Evolutionary conservation across 176 grass and related monocot genomes (phyloP).

Genomic region (Oryza brachyantha): DNA sequence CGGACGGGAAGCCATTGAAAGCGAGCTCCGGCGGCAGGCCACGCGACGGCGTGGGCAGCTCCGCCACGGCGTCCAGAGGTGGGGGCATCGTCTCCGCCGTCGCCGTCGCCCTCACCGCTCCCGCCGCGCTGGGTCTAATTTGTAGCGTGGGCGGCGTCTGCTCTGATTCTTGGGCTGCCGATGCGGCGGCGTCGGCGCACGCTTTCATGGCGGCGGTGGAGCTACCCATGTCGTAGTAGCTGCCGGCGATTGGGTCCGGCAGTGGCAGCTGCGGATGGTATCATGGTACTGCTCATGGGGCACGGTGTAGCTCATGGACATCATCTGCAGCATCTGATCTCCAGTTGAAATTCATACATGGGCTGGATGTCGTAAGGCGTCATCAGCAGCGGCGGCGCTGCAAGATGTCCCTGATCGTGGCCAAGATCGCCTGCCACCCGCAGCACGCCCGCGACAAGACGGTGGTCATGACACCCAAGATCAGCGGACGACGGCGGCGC

Average conservation of each 20-base stretch:
- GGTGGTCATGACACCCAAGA: not conserved
- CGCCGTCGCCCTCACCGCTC: too few relatives aligned
- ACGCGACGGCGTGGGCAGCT: not conserved
- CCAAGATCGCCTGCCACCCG: not conserved
- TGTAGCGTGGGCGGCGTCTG: too few relatives aligned
- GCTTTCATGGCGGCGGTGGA: not conserved
- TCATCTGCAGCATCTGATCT: not conserved
- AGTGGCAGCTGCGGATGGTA: too few relatives aligned
- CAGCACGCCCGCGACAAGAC: too few relatives aligned
- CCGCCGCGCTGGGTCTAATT: not conserved
- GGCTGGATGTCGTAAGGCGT: not conserved
- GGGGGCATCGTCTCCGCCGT: too few relatives aligned
- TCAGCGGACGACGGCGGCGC: not conserved
- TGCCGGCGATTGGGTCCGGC: not conserved
- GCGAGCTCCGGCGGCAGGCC: not conserved
- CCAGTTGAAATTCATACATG: not conserved
- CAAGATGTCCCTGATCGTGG: not conserved
- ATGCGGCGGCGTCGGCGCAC: not conserved
- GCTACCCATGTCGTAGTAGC: not conserved
- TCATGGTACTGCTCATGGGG: too few relatives aligned
- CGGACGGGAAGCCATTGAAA: not conserved
- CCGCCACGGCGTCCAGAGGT: too few relatives aligned
- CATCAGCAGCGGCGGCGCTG: too few relatives aligned
- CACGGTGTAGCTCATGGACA: too few relatives aligned
- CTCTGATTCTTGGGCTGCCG: not conserved